Evolutionary conservation across 441 rosid species (phyloP), one percentile per base, ranked within the genome.

Genomic region (Flueggea neowawraea): DNA sequence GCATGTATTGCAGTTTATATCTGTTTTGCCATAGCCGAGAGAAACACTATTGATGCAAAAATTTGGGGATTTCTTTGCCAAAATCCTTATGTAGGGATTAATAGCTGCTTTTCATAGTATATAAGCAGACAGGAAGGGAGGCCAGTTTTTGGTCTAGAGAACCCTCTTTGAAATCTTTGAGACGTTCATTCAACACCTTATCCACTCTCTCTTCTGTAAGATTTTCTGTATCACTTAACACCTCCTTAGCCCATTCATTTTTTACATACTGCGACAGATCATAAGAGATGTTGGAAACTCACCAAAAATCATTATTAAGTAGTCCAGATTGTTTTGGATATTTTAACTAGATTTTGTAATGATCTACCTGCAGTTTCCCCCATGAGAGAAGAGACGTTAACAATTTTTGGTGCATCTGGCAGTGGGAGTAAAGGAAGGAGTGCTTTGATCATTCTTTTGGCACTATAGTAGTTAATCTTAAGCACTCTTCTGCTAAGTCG

Each of bases 401-500:
- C 77, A 8, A 83, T 78, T 57, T 77, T 71, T 6, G 83, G 84
- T 10, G 72, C 69, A 43, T 69, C 71, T 7, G 81, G 75, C 39
- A 64, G 54, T 10, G 63, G 69, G 49, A 81, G 89, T n/a, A 84
- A 65, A 15, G 77, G 74, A 54, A 74, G 15, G 8, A 81, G 74
- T 0, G 81, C 80, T 52, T 77, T 77, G 2, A 54, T 16, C 58
- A 73, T 81, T 52, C 66, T 61, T 68, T 71, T 75, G 70, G 62
- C 74, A n/a, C n/a, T n/a, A n/a, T n/a, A n/a, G n/a, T n/a, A 81
- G 65, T 78, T 84, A 57, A 62, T 77, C 60, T 60, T 13, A 77
- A 13, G 63, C 89, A 75, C 55, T 76, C 74, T 60, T 74, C 64
- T 1, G 72, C 82, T 61, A 36, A 8, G 44, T 82, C 84, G 1